Evolutionary conservation across 2,329 filamentous ascomycete species (phyloP).

Genomic region (Albifimbria verrucaria): DNA sequence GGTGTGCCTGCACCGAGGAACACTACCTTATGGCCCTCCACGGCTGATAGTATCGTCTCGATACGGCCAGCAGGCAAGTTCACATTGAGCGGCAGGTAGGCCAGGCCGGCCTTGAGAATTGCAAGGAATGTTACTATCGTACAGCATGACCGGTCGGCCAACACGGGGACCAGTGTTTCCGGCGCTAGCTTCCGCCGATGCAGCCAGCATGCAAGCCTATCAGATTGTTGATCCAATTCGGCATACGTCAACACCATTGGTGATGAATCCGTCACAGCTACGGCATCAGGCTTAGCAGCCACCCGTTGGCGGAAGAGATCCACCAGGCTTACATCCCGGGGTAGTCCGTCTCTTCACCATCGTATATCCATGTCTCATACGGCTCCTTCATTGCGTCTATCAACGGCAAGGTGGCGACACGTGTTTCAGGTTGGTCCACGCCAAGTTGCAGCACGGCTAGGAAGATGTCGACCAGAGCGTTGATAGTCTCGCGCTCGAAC

Average conservation of each 20-base stretch:
- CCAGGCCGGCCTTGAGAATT: constrained; percentile 20
- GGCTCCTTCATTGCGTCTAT: too few relatives aligned
- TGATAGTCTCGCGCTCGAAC: too few relatives aligned
- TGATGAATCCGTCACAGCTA: constrained; percentile 8
- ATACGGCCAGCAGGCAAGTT: constrained; percentile 13
- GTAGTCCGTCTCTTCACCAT: constrained; percentile 12
- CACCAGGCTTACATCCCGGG: constrained; percentile 8
- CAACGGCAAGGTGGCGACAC: too few relatives aligned
- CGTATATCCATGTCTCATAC: too few relatives aligned
- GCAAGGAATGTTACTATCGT: constrained; percentile 18
- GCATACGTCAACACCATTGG: constrained; percentile 7
- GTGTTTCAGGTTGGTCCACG: too few relatives aligned
- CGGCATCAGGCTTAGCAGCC: not conserved
- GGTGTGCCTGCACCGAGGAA: constrained; percentile 7
- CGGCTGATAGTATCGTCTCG: constrained; percentile 12
- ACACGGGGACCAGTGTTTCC: constrained; percentile 16
- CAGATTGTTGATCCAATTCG: constrained; percentile 7
- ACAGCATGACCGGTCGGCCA: constrained; percentile 13
- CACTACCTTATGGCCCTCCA: constrained; percentile 9
- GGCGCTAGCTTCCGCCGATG: not conserved
- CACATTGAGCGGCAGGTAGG: constrained; percentile 20
- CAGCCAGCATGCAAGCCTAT: constrained; percentile 6
- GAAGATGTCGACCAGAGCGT: too few relatives aligned
- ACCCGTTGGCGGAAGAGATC: constrained; percentile 8
- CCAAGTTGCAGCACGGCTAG: too few relatives aligned